Evolutionary conservation across 2,329 filamentous ascomycete genomes (phyloP), one percentile per base, ranked within the genome.

Genomic region (Colletotrichum musae): DNA sequence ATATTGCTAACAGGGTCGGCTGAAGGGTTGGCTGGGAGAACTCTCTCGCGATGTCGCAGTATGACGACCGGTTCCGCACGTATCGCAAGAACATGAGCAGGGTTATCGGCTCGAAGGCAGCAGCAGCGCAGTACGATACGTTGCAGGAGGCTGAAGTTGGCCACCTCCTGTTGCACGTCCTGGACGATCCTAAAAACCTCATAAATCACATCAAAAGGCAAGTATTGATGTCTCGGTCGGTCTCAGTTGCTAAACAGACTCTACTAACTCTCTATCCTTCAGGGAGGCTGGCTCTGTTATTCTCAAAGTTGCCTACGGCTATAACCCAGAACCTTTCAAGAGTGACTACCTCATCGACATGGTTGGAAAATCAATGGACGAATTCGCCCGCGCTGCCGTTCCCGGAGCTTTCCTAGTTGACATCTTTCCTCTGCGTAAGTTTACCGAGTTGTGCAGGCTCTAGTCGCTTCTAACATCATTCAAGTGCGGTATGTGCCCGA

Each of bases 51-150:
- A 81, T 18, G 73, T 45, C 75, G 24, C 74, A 74, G 13, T 82
- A 85, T 59, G 79, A 79, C 10, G 75, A 78, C 15, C 78, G 74
- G 6, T 81, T 82, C 21, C 78, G 78, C 32, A 75, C 75, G 3
- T 79, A 85, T 54, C 83, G 86, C 12, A 87, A 83, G 73, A 78
- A 82, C 10, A 79, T 85, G 48, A 76, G 79, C 28, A 78, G 79
- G n/a, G 77, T 83, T 13, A 76, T 88, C 6, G 86, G 86, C 0
- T 81, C 83, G 0, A 82, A 82, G 43, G 64, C 72, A 0, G 72
- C 77, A 0, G 78, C 82, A 1, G 68, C 79, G 1, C 79, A 81
- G 21, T 86, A 83, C 66, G 75, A 83, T 43, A 39, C 67, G 0
- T 43, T 85, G 0, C 83, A 87, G 66, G 82, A 87, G 50, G 73